These are phyloP conservation scores for Phoma sp. DNA, from an alignment of 2,329 filamentous ascomycete genomes.

Conservation along the genomic window DNA sequence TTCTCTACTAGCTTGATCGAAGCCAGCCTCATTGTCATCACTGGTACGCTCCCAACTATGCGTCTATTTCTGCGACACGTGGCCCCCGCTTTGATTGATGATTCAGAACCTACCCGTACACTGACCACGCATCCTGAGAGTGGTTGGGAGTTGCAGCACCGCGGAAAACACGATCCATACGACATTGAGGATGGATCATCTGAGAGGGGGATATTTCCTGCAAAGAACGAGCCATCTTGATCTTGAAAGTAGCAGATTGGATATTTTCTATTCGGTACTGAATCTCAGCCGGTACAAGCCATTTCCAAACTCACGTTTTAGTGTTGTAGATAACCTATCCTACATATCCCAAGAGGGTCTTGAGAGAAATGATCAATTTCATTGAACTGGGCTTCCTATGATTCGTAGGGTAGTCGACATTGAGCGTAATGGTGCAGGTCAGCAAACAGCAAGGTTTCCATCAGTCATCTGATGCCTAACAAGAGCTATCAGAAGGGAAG, in stretches of 20 bases:
- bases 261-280: too few species aligned
- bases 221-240: background rate
- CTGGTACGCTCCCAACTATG: slow-evolving; percentile 50
- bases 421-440: too few species aligned
- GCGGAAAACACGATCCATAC: slow-evolving; percentile 8
- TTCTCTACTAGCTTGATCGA: slow-evolving; percentile 44
- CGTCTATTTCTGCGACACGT: slow-evolving; percentile 50
- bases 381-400: too few species aligned
- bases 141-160: slow-evolving; percentile 15
- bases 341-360: too few species aligned
- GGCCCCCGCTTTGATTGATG: slow-evolving; percentile 29
- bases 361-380: too few species aligned
- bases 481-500: too few species aligned
- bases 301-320: too few species aligned
- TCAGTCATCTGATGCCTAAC: too few species aligned
- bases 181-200: slow-evolving; percentile 9
- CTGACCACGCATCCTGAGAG: background rate
- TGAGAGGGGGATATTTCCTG: slow-evolving; percentile 5
- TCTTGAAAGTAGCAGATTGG: background rate
- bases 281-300: too few species aligned
- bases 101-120: background rate
- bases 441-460: too few species aligned
- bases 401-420: too few species aligned
- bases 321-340: too few species aligned
- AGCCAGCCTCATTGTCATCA: slow-evolving; percentile 51